Evolutionary conservation across 1,139 yeast species (phyloP).

Genomic region (Hemisphaericaspora lyxosophila): DNA sequence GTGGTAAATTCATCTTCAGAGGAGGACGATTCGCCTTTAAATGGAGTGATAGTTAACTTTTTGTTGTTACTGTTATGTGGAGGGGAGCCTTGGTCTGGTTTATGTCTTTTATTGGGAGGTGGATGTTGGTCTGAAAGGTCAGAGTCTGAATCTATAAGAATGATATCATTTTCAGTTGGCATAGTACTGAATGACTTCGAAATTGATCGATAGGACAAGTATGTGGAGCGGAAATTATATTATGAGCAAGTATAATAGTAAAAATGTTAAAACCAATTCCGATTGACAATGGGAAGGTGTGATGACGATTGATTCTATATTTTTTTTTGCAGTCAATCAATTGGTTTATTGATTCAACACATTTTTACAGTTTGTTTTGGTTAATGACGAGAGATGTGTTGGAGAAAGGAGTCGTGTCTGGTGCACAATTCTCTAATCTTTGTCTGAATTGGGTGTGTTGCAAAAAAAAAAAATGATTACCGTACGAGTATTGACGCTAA

Average conservation of each 20-base stretch:
- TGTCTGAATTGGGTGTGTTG: no score
- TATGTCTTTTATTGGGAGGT: constrained; percentile 12
- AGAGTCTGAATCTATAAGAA: constrained; percentile 22
- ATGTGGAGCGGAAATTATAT: not conserved
- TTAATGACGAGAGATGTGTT: not conserved
- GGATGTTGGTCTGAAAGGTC: constrained; percentile 12
- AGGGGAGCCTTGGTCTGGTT: constrained; percentile 5
- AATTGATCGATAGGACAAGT: not conserved
- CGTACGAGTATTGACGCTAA: not conserved
- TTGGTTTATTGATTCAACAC: not conserved
- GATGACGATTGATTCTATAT: not conserved
- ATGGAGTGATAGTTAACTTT: constrained; percentile 8
- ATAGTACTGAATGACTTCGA: not conserved
- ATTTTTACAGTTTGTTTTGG: not conserved
- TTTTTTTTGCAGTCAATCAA: not conserved
- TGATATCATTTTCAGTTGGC: constrained; percentile 15
- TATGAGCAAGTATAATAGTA: not conserved
- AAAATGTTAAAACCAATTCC: not conserved
- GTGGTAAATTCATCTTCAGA: constrained; percentile 6
- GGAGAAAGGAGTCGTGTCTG: not conserved
- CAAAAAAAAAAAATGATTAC: not conserved
- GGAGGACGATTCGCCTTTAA: constrained; percentile 11
- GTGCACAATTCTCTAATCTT: not conserved
- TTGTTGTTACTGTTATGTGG: constrained; percentile 2
- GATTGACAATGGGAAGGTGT: not conserved